A percentile compares a stretch with the other conserved stretches of the same genome.
phyloP scores from a whole-genome alignment of 2,329 filamentous ascomycete genomes.

The Cladosporium sp. region DNA sequence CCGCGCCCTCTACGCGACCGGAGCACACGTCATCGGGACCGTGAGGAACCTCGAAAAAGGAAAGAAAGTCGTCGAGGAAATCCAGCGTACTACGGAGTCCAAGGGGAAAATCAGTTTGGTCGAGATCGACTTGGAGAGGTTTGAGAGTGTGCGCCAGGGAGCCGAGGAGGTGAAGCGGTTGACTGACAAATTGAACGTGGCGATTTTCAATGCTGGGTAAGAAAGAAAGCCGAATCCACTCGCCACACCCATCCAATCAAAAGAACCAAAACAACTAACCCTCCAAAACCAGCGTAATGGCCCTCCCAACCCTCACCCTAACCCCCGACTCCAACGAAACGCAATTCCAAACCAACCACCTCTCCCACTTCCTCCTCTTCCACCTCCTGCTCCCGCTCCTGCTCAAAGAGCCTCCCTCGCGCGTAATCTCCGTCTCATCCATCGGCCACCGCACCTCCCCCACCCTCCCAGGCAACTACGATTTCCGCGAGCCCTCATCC shows the following conservation, averaged over 20 bases:
- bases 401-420: constrained; percentile 40
- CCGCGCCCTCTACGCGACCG: constrained; percentile 41
- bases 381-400: constrained; percentile 45
- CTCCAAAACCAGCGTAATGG: constrained; percentile 12
- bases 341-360: constrained; percentile 51
- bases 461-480: constrained; percentile 31
- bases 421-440: constrained; percentile 46
- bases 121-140: constrained; percentile 28
- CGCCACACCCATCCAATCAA: neutral
- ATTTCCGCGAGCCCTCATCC: constrained; percentile 26
- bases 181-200: constrained; percentile 20
- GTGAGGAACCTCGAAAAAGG: constrained; percentile 41
- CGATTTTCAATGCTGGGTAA: constrained; percentile 20
- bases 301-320: constrained; percentile 26
- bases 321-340: constrained; percentile 47
- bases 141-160: constrained; percentile 31
- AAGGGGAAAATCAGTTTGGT: constrained; percentile 21
- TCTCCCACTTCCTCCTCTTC: constrained; percentile 52
- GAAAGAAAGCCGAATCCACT: too few relatives aligned
- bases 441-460: constrained; percentile 35
- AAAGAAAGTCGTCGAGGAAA: constrained; percentile 27
- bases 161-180: constrained; percentile 23
- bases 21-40: constrained; percentile 42
- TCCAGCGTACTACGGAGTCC: constrained; percentile 18
- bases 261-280: neutral